Conservation (phyloP, 164 flowering plant genomes). For the Tetracentron sinense region DNA sequence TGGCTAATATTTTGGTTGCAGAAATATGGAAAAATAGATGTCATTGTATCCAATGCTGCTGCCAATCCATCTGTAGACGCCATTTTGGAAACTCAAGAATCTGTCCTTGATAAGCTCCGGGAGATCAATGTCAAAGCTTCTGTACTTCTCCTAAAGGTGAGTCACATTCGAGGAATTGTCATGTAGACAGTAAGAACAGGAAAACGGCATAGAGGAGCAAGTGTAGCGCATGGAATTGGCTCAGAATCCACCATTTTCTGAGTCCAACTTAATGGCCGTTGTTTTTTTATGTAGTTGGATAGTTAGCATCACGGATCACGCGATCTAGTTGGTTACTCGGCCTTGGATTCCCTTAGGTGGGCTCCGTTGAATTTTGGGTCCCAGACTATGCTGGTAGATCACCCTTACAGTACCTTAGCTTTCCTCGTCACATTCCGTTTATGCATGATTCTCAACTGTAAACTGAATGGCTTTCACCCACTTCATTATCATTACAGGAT, state of each 20-base stretch:
- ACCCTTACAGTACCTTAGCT: background rate
- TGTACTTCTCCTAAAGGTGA: slow-evolving; percentile 71
- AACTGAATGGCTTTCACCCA: background rate
- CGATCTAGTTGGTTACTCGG: background rate
- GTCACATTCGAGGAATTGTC: background rate
- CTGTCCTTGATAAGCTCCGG: slow-evolving; percentile 93
- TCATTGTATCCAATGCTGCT: slow-evolving; percentile 87
- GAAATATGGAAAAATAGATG: slow-evolving; percentile 84
- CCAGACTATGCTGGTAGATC: background rate
- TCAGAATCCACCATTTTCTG: background rate
- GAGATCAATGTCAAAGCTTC: slow-evolving; percentile 87
- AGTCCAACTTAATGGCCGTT: too few species aligned
- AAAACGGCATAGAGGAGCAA: background rate
- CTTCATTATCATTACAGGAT: slow-evolving; percentile 40
- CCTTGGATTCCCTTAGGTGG: background rate
- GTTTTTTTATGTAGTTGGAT: background rate
- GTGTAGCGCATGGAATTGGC: background rate
- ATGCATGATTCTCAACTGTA: background rate
- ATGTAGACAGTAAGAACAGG: background rate
- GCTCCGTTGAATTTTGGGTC: background rate
- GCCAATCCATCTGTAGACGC: slow-evolving; percentile 62
- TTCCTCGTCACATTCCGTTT: background rate
- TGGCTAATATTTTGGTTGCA: slow-evolving; percentile 21
- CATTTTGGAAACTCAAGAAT: slow-evolving; percentile 66
- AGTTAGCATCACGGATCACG: background rate